Evolutionary conservation across 306 rosid genomes (phyloP).

Genomic region (Mucuna pruriens): DNA sequence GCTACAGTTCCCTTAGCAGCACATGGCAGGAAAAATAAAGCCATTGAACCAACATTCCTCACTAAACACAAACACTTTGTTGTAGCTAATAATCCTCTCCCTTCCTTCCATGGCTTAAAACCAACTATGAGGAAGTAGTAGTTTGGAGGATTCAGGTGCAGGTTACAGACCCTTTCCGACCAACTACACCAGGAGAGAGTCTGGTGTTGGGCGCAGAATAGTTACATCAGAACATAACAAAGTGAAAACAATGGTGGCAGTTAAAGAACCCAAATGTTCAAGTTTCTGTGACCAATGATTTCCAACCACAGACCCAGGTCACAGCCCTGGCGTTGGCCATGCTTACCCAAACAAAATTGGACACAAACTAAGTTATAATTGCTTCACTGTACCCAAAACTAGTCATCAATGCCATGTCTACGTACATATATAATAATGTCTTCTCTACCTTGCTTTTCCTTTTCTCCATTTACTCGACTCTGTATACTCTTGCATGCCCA

Average conservation of each 20-base stretch:
- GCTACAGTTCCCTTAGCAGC: conserved; percentile 29
- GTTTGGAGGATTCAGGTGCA: conserved; percentile 20
- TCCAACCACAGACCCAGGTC: conserved; percentile 50
- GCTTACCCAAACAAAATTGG: conserved; percentile 19
- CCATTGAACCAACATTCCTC: conserved; percentile 27
- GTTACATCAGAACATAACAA: background rate
- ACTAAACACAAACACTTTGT: background rate
- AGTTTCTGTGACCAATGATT: conserved; percentile 30
- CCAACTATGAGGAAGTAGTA: background rate
- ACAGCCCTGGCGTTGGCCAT: conserved; percentile 63
- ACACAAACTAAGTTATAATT: background rate
- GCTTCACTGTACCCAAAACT: no score
- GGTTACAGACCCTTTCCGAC: conserved; percentile 42
- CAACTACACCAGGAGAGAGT: conserved; percentile 63
- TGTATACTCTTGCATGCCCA: no score
- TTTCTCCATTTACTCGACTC: background rate
- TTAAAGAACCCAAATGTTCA: conserved; percentile 23
- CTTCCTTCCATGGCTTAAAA: background rate
- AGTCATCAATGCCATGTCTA: no score
- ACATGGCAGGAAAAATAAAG: conserved; percentile 37
- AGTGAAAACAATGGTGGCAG: background rate
- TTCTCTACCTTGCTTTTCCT: background rate
- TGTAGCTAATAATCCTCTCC: background rate
- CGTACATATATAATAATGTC: background rate
- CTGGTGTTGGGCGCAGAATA: conserved; percentile 52